These are phyloP conservation scores for Phytophthora litchii DNA, from an alignment of 352 stramenopile species.

Conservation along the genomic window DNA sequence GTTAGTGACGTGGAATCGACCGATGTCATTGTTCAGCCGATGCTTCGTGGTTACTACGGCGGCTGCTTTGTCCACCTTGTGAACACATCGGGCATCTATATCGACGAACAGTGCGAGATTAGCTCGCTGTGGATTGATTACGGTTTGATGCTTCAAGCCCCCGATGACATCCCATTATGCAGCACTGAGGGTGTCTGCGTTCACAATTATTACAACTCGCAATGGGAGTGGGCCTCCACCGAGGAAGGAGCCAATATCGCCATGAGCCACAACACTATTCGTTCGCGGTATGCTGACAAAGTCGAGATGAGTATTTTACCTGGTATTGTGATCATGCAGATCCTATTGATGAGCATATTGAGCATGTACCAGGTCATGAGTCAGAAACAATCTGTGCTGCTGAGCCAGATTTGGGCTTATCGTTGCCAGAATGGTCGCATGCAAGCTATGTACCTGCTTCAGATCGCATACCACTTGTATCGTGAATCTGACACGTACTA, in stretches of 20 bases:
- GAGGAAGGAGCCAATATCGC: conserved; percentile 14
- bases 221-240: conserved; percentile 37
- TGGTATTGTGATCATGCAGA: conserved; percentile 40
- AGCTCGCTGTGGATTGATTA: conserved; percentile 41
- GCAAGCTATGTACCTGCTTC: conserved; percentile 41
- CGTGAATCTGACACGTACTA: conserved; percentile 40
- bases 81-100: conserved; percentile 39
- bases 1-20: conserved; percentile 18
- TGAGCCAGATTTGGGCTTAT: conserved; percentile 49
- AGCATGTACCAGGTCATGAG: conserved; percentile 45
- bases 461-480: conserved; percentile 45
- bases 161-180: conserved; percentile 39
- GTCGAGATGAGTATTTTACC: conserved; percentile 40
- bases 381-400: conserved; percentile 38
- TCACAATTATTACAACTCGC: conserved; percentile 44
- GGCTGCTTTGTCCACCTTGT: conserved; percentile 39
- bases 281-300: conserved; percentile 34
- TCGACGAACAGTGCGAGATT: conserved; percentile 31
- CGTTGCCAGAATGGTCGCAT: conserved; percentile 43
- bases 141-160: conserved; percentile 38
- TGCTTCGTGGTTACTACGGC: conserved; percentile 42
- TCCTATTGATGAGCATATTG: conserved; percentile 40
- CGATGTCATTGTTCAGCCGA: conserved; percentile 29
- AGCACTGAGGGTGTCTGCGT: conserved; percentile 34
- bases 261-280: conserved; percentile 34